A percentile compares a stretch with the other conserved stretches of the same genome.
Conservation (phyloP, 148 eudicot species). For the Rhododendron ferrugineum region DNA sequence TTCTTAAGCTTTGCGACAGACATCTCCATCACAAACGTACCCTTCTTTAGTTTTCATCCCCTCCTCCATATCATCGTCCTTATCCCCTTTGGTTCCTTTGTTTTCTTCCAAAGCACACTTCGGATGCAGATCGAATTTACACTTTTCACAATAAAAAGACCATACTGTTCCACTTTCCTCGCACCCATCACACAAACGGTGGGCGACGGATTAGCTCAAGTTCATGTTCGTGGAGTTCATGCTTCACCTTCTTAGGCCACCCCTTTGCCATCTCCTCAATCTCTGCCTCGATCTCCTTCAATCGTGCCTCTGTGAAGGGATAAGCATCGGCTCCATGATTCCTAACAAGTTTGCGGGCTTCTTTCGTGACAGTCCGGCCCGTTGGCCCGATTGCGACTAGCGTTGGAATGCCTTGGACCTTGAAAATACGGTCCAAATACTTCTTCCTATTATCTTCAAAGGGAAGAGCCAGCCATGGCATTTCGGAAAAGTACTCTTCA, state of each 20-base stretch:
- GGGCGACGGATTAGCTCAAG: slow-evolving; percentile 2
- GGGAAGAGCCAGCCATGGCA: slow-evolving; percentile 9
- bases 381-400: slow-evolving; percentile 42
- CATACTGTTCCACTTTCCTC: slow-evolving; percentile 11
- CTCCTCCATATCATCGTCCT: slow-evolving; percentile 10
- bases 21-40: slow-evolving; percentile 60
- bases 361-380: slow-evolving; percentile 41
- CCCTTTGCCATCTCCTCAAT: slow-evolving; percentile 24
- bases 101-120: slow-evolving; percentile 3
- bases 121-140: slow-evolving; percentile 19
- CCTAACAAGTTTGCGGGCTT: slow-evolving; percentile 34
- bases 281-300: slow-evolving; percentile 27
- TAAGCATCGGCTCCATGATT: slow-evolving; percentile 46
- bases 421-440: slow-evolving; percentile 31
- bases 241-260: slow-evolving; percentile 29
- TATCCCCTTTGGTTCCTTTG: slow-evolving; percentile 12
- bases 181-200: slow-evolving; percentile 9
- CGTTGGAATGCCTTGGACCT: slow-evolving; percentile 41
- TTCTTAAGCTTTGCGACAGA: slow-evolving; percentile 32
- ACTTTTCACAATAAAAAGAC: slow-evolving; percentile 8
- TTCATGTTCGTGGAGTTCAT: slow-evolving; percentile 28
- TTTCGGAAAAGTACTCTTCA: not conserved
- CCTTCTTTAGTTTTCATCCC: slow-evolving; percentile 27
- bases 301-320: slow-evolving; percentile 49
- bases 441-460: slow-evolving; percentile 33